Percentiles rank a stretch among this genome's conserved stretches.
phyloP scores from a whole-genome alignment of 2,329 filamentous ascomycete genomes.

The Colletotrichum plurivorum region DNA sequence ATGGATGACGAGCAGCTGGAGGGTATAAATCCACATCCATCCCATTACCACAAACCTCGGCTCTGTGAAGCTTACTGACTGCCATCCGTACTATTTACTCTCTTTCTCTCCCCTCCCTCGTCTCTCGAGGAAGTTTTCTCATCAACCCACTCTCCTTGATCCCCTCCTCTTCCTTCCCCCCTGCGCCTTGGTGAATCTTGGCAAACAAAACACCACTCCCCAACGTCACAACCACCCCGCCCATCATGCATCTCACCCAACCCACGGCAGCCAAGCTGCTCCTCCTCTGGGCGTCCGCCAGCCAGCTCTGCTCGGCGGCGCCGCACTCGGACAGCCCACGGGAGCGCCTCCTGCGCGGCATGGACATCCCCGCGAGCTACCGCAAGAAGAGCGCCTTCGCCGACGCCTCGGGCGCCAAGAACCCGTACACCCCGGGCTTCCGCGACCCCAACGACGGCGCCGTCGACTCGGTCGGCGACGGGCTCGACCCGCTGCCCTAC shows the following conservation, averaged over 20 bases:
- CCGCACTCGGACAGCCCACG: slow-evolving; percentile 64
- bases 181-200: slow-evolving; percentile 12
- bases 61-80: neutral
- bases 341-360: slow-evolving; percentile 66
- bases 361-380: slow-evolving; percentile 60
- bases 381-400: slow-evolving; percentile 48
- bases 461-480: slow-evolving; percentile 71
- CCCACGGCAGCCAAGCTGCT: slow-evolving; percentile 37
- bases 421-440: slow-evolving; percentile 72
- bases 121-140: neutral
- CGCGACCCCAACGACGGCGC: slow-evolving; percentile 74
- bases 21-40: slow-evolving; percentile 25
- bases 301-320: slow-evolving; percentile 33
- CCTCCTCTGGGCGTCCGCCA: slow-evolving; percentile 29
- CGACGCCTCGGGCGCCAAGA: slow-evolving; percentile 41
- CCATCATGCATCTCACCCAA: slow-evolving; percentile 38
- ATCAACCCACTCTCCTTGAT: neutral
- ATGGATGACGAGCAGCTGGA: neutral
- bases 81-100: neutral
- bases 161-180: neutral
- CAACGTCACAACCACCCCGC: slow-evolving; percentile 7
- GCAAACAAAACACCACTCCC: neutral
- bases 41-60: slow-evolving; percentile 1
- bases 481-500: slow-evolving; percentile 75
- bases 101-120: neutral